Base-by-base conservation (phyloP, 331 rosid genomes). In the Quercus tomentella region DNA sequence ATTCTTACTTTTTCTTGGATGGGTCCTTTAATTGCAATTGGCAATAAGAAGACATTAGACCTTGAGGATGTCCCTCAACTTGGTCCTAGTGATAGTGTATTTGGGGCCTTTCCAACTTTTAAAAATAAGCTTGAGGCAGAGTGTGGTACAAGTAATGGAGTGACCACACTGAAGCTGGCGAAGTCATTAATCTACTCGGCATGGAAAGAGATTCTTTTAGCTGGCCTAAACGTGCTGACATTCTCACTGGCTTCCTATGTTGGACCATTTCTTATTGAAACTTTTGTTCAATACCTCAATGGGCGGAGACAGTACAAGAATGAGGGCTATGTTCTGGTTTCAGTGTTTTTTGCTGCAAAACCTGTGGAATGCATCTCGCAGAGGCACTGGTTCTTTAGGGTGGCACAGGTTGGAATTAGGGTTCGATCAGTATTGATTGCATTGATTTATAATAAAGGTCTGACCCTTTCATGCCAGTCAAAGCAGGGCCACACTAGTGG, bases 61-160 rank as follows among this genome's bases (percentile, higher is more conserved):
- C 92, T 92, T 80, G 97, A 91, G 83, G 97, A 94, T 85, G 92
- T 94, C 56, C 98, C 97, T 33, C 93, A 89, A 77, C 91, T 92
- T 22, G 92, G 81, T 28, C 82, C 80, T 61, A 22, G 28, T 56
- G 98, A 92, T 52, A 90, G 92, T 66, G 90, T 89, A 2, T 31
- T 75, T 61, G 89, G 86, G 72, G 82, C 82, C 28, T 89, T 86
- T 84, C 92, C 92, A 60, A 11, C 17, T 41, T 89, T 91, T 12
- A 86, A 28, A 75, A 82, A 83, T 31, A 84, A 79, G 55, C 79
- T 94, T 0, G 94, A 86, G 77, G 85, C 82, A 4, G 92, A 84
- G 14, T 80, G 89, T 84, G 91, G 92, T 52, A 35, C 80, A 49
- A 49, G 84, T 25, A 82, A 76, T 14, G 80, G 67, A 45, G 84